phyloP scores from a whole-genome alignment of 208 protist genomes.

The Zelonia costaricensis region DNA sequence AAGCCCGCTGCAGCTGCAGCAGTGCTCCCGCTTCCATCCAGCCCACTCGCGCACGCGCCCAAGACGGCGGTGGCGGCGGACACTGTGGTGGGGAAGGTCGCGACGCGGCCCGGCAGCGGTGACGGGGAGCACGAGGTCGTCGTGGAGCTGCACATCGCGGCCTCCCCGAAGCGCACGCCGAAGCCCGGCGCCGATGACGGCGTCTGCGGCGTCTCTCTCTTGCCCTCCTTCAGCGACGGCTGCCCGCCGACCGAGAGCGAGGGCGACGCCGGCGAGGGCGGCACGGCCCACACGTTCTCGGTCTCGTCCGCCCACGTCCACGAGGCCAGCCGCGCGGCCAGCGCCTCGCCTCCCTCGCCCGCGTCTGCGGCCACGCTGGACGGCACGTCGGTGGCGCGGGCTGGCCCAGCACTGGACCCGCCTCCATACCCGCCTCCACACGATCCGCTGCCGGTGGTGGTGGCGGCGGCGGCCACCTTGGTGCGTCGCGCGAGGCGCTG shows the following conservation, averaged over 20 bases:
- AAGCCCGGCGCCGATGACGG: slow-evolving; percentile 1
- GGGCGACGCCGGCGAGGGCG: slow-evolving; percentile 7
- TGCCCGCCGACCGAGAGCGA: slow-evolving; percentile 20
- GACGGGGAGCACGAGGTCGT: slow-evolving; percentile 16
- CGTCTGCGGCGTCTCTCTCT: slow-evolving; percentile 24
- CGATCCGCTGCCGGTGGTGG: background rate
- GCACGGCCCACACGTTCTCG: slow-evolving; percentile 19
- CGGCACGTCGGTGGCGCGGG: too few relatives aligned
- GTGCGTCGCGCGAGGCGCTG: slow-evolving; percentile 2
- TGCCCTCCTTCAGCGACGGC: slow-evolving; percentile 27
- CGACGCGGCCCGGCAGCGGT: slow-evolving; percentile 11
- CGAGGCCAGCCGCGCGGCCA: slow-evolving; percentile 10
- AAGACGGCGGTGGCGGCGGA: background rate
- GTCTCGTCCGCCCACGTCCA: slow-evolving; percentile 22
- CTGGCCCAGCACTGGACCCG: too few relatives aligned
- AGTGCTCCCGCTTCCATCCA: too few relatives aligned
- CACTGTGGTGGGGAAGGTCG: slow-evolving; percentile 13
- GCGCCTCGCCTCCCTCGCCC: background rate
- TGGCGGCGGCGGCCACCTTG: background rate
- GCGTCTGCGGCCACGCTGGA: background rate
- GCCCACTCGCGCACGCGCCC: too few relatives aligned
- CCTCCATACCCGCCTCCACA: background rate
- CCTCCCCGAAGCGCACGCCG: slow-evolving; percentile 1
- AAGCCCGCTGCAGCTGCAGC: background rate
- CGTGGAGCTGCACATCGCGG: background rate